Base-by-base conservation (phyloP, 371 early-diverging fungal species). In the Syncephalastrum monosporum region DNA sequence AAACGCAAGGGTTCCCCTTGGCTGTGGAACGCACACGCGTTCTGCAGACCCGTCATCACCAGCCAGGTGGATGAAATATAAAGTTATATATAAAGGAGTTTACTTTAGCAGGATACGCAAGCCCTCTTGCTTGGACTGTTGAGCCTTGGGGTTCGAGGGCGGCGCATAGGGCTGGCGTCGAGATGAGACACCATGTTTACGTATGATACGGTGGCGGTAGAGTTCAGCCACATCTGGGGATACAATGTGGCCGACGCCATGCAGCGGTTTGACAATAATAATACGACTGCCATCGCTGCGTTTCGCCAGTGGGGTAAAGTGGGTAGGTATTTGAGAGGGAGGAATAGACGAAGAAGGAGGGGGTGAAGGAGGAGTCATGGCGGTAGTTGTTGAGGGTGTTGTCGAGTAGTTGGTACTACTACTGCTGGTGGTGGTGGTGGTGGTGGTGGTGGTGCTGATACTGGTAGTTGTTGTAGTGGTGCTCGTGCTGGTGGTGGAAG, bases 181-280 rank as follows among this genome's bases (percentile, higher is more conserved):
- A 10, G 19, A 6, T 1, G 16, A 46, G 6, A 33, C 33, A 33
- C 33, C 33, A 8, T 33, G 59, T 53, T 69, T 74, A 38, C 67
- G 63, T 33, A 74, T 74, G 23, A 74, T 74, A 0, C 75, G 64
- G 54, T 74, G 75, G 8, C 65, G 65, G 43, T 71, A 72, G 5
- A 68, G 55, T 16, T 75, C 69, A n/a, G 60, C 49, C 19, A 61
- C 63, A 21, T 64, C 54, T 15, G 63, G 57, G 42, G 62, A 56
- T 33, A 33, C 33, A 33, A 33, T 33, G 33, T 33, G 33, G 33
- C 33, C 33, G 5, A 33, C 33, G 33, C 33, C 33, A 33, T 33
- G 33, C 33, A 33, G 7, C 33, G 33, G 33, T 8, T 33, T 33
- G 33, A 33, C 33, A 33, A 33, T 33, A 4, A 33, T 33, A 33